Evolutionary conservation across 2,329 filamentous ascomycete genomes (phyloP), one percentile per base, ranked within the genome.

Genomic region (Aspergillus sp.): DNA sequence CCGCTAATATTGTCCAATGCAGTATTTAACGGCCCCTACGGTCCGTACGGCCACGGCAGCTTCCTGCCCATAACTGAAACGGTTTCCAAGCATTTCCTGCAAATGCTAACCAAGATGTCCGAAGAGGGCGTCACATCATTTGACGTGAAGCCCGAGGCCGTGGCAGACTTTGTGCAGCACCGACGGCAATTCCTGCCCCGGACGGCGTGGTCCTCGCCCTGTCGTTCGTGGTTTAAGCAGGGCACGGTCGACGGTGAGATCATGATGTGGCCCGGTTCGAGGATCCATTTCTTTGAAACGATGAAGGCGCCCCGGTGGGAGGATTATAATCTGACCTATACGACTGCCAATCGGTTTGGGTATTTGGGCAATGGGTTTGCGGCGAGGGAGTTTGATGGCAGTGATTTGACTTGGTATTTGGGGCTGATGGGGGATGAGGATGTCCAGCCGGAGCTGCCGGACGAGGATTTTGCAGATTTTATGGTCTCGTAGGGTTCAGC

Each of bases 41-140:
- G 62, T 44, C 67, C 64, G 9, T 64, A 64, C 31, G 66, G 64
- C 3, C 68, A 70, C 44, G 68, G 68, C n/a, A 66, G 62, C 17
- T 63, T 69, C 43, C 61, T 72, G 25, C 66, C 66, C 1, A 61
- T 67, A 4, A 63, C 65, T 1, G 62, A 69, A 43, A 65, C 60
- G 3, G 53, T 66, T 11, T 61, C 48, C 1, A 27, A 23, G 14
- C 43, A 58, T 35, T 35, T 58, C 39, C 15, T 50, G 4, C 23
- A 27, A 6, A 54, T 58, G 25, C 12, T 58, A 6, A 9, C 8
- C 3, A 58, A 58, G 17, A 23, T 55, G 19, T 37, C 27, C 0
- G 17, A 25, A 14, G 50, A 58, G 27, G 14, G 25, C 25, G 45
- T 58, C 14, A 44, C 39, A 3, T 14, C 45, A 4, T 45, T 61